These are phyloP conservation scores for Pseudoturritis turrita DNA, from an alignment of 345 rosid genomes.

Conservation along the genomic window DNA sequence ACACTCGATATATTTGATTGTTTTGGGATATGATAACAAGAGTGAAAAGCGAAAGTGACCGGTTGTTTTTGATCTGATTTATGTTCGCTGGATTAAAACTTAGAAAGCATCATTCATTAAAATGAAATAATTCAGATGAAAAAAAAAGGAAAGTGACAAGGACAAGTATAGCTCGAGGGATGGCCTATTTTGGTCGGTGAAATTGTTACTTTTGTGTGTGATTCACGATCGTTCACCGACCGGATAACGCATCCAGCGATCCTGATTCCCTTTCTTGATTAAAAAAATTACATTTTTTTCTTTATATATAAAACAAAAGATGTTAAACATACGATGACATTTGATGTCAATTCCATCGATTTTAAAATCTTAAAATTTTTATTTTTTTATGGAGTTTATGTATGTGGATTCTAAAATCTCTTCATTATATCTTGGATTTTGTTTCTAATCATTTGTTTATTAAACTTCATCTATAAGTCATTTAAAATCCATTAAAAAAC, in stretches of 20 bases:
- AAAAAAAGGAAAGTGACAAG: not conserved
- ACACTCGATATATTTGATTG: not conserved
- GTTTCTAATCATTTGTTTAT: too few species aligned
- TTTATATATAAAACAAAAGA: too few species aligned
- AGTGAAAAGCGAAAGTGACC: not conserved
- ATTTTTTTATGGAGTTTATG: too few species aligned
- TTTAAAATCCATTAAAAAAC: too few species aligned
- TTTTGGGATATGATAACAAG: not conserved
- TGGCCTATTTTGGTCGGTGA: not conserved
- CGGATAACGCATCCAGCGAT: slow-evolving; percentile 14
- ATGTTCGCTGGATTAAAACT: not conserved
- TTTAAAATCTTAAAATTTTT: too few species aligned
- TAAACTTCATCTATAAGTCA: too few species aligned
- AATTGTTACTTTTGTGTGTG: slow-evolving; percentile 7
- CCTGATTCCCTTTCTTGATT: not conserved
- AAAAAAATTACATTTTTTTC: too few species aligned
- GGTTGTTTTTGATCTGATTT: slow-evolving; percentile 1
- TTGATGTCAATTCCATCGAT: too few species aligned
- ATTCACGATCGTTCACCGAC: slow-evolving; percentile 1
- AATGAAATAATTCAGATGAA: not conserved
- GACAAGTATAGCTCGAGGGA: slow-evolving; percentile 9
- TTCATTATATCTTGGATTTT: too few species aligned
- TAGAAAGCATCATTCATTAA: not conserved
- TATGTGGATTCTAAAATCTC: too few species aligned
- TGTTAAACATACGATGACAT: too few species aligned